Base-by-base conservation (phyloP, 1,139 yeast genomes). In the Yamadazyma dushanensis region DNA sequence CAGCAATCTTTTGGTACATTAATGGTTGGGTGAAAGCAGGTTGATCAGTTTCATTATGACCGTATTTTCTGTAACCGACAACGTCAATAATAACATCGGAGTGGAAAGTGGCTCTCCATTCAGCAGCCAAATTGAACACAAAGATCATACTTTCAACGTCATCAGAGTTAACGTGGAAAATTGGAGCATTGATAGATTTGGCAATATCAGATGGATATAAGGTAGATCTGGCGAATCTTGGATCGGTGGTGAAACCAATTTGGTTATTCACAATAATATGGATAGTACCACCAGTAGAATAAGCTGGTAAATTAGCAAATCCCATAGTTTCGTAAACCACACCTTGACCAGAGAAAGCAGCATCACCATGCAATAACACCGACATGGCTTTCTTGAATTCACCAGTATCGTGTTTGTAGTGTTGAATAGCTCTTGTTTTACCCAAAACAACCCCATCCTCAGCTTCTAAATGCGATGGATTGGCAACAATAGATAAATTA, bases 11-110 rank as follows among this genome's bases (percentile, higher is more conserved):
- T 66, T 87, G 72, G 75, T 92, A 92, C 99, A 92, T 92, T 54
- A 89, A 70, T 35, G 99, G 99, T 70, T 92, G 99, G 31, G 99
- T 92, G 79, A 92, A 92, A 31, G 96, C 74, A 41, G 99, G 98
- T 74, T 92, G 98, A 70, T 92, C 99, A 50, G 97, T 92, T 76
- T 92, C 99, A 64, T 92, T 92, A 76, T 92, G 99, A 64, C 99
- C 99, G 62, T 92, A 80, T 69, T 90, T 90, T 73, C 99, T 82
- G 86, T 94, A 92, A 66, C 98, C 96, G 57, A 92, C 97, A 57
- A 94, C 84, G 66, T 92, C 99, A 56, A 92, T 83, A 53, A 92
- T 87, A 44, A 89, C 97, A 60, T 94, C 98, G 40, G 95, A 78
- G 71, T 90, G 92, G 89, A 85, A 92, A 45, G 87, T 82, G 35